Evolutionary conservation across 2,329 filamentous ascomycete species (phyloP).

Genomic region (Eutypa lata): DNA sequence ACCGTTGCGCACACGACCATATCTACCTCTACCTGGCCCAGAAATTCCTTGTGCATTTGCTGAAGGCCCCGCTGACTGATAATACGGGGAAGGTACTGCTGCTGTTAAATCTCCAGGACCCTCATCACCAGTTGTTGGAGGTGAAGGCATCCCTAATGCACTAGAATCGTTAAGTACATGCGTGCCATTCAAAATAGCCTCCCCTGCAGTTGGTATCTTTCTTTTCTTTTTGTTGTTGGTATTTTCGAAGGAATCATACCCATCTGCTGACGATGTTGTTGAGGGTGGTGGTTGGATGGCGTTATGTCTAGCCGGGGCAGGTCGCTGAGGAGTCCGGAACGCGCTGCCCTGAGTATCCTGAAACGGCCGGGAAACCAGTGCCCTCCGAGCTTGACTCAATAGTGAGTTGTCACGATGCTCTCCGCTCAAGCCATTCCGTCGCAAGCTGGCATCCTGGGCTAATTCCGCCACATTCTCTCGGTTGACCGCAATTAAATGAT

Average conservation of each 20-base stretch:
- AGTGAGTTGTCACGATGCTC: constrained; percentile 21
- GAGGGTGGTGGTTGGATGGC: constrained; percentile 61
- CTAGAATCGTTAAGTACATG: constrained; percentile 37
- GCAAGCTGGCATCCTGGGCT: constrained; percentile 35
- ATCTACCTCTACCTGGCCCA: constrained; percentile 79
- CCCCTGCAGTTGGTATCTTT: constrained; percentile 89
- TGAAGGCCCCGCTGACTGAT: constrained; percentile 48
- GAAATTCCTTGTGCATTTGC: constrained; percentile 69
- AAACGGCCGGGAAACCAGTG: constrained; percentile 41
- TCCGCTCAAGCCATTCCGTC: constrained; percentile 21
- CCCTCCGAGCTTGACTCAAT: constrained; percentile 20
- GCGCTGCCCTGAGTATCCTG: constrained; percentile 44
- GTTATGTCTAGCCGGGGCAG: constrained; percentile 41
- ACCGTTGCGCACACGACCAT: constrained; percentile 63
- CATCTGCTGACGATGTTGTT: constrained; percentile 70
- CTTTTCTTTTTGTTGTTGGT: constrained; percentile 99
- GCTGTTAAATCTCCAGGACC: constrained; percentile 27
- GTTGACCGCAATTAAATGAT: constrained; percentile 19
- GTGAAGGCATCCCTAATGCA: constrained; percentile 29
- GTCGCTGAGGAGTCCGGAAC: constrained; percentile 40
- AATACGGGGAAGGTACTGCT: constrained; percentile 32
- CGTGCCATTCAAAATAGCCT: constrained; percentile 48
- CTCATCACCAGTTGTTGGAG: constrained; percentile 32
- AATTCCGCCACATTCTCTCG: constrained; percentile 28
- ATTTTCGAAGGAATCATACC: constrained; percentile 97